Evolutionary conservation across 2,329 filamentous ascomycete species (phyloP), one percentile per base, ranked within the genome.

Genomic region (Trichoderma citrinoviride): DNA sequence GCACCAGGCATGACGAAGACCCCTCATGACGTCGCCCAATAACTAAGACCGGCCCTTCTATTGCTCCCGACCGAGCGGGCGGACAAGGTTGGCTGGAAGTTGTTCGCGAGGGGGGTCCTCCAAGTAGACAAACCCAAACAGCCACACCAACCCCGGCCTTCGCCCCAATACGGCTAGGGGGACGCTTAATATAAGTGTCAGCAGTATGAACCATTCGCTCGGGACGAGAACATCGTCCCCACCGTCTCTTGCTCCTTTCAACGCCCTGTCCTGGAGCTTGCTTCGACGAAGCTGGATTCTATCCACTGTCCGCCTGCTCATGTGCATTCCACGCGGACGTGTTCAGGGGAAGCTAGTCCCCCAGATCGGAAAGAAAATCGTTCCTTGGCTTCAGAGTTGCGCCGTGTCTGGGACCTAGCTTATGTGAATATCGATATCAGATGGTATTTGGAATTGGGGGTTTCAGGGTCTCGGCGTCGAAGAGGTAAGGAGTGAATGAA

Each of bases 1-100:
- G 33, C 5, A 10, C 33, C 12, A 37, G 33, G 12, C 5, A 1
- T 37, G 27, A 37, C 14, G 12, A 37, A 14, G 33, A 5, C 5
- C 17, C 27, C 49, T 17, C 25, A 10, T 15, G 7, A 25, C 17
- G 7, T 17, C 33, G 33, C 46, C 57, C 46, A 61, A 61, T 46
- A 50, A n/a, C 43, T 12, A 5, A 37, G 33, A 46, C 57, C 61
- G 61, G 61, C 44, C 25, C 50, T 56, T 56, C 52, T 63, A 41
- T 44, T 63, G 43, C 61, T 49, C 61, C 61, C 61, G 61, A 63
- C 52, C 52, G 41, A 43, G 37, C 57, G 57, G 57, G 57, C 57
- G 23, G 46, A 52, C 23, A 50, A 25, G 23, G 21, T 19, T 29
- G 37, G 33, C 21, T 27, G 46, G 46, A 37, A 61, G 57, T 43